Evolutionary conservation across 202 grass and related monocot genomes (phyloP).

Genomic region (Carex sylvatica): DNA sequence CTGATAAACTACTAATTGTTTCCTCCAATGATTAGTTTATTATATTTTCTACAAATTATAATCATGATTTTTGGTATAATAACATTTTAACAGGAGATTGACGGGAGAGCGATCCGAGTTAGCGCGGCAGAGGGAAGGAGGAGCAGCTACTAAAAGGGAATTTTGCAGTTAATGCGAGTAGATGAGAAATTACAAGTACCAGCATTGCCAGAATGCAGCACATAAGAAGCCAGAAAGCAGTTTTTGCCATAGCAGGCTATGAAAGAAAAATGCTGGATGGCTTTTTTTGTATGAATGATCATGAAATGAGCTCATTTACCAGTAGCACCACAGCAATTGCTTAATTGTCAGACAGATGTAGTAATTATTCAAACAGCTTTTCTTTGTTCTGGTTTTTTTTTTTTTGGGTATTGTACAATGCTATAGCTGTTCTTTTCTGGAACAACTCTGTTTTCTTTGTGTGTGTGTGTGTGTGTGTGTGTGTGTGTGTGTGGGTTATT

Average conservation of each 20-base stretch:
- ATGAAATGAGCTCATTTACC: background rate
- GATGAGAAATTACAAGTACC: background rate
- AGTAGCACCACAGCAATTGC: background rate
- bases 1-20: background rate
- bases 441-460: background rate
- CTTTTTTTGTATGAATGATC: constrained; percentile 5
- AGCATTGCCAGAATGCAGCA: background rate
- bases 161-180: background rate
- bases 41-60: background rate
- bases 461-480: too few species aligned
- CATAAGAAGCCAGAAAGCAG: constrained; percentile 9
- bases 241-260: background rate
- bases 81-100: constrained; percentile 50
- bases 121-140: constrained; percentile 67
- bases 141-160: background rate
- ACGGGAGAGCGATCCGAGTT: constrained; percentile 67
- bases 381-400: background rate
- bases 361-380: constrained; percentile 1
- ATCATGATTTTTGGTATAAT: background rate
- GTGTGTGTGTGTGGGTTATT: background rate
- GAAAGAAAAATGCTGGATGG: background rate
- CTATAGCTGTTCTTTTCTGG: background rate
- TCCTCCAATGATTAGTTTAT: background rate
- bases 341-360: background rate
- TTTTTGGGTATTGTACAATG: background rate